Conservation (phyloP, 768 basidiomycete species). For the Obba rivulosa region DNA sequence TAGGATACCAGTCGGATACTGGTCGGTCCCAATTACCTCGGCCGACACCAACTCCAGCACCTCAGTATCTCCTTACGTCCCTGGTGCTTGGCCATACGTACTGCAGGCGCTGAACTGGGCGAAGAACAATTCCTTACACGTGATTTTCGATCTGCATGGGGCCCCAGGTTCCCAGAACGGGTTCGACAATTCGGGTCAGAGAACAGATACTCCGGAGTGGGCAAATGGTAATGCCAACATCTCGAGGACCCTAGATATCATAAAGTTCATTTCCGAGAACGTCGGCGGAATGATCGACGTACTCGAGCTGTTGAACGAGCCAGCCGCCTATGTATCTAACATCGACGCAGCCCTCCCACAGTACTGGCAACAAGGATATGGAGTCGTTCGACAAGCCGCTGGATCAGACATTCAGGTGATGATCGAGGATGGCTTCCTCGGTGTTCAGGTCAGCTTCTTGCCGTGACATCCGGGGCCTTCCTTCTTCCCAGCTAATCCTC, state of each 20-base stretch:
- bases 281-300: slow-evolving; percentile 55
- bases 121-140: slow-evolving; percentile 50
- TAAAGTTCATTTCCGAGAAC: slow-evolving; percentile 48
- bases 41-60: slow-evolving; percentile 41
- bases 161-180: slow-evolving; percentile 58
- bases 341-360: slow-evolving; percentile 42
- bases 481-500: background rate
- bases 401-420: slow-evolving; percentile 51
- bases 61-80: slow-evolving; percentile 46
- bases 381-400: slow-evolving; percentile 44
- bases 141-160: slow-evolving; percentile 75
- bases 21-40: slow-evolving; percentile 67
- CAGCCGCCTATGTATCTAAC: slow-evolving; percentile 46
- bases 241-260: slow-evolving; percentile 54
- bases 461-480: background rate
- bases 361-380: slow-evolving; percentile 60
- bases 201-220: slow-evolving; percentile 52
- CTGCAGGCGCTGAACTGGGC: slow-evolving; percentile 63
- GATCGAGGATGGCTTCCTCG: slow-evolving; percentile 70
- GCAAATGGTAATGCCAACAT: slow-evolving; percentile 38
- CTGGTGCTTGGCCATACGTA: slow-evolving; percentile 67
- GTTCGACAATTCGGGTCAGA: slow-evolving; percentile 73
- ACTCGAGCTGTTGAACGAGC: slow-evolving; percentile 68
- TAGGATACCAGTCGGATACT: slow-evolving; percentile 71
- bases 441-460: slow-evolving; percentile 38